Evolutionary conservation across 345 rosid genomes (phyloP).

Genomic region (Linum tenue): DNA sequence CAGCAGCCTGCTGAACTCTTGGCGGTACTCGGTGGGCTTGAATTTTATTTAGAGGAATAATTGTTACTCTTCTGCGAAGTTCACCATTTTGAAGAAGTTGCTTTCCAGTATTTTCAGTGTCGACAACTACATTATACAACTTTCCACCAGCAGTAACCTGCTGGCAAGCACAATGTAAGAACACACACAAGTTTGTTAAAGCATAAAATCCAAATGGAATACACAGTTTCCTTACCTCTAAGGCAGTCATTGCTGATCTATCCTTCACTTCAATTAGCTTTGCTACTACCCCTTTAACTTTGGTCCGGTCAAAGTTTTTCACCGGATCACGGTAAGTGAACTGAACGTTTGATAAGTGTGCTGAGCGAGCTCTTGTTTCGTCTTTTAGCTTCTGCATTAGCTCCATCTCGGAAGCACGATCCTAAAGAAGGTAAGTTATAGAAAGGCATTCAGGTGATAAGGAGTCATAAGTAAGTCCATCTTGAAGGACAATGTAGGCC

Average conservation of each 20-base stretch:
- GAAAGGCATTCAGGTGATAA: slow-evolving; percentile 4
- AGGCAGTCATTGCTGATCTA: slow-evolving; percentile 71
- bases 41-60: slow-evolving; percentile 88
- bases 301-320: slow-evolving; percentile 76
- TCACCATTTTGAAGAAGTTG: slow-evolving; percentile 91
- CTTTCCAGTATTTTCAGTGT: slow-evolving; percentile 85
- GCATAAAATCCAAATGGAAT: neutral
- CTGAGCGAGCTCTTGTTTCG: slow-evolving; percentile 58
- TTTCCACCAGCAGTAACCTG: slow-evolving; percentile 95
- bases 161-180: slow-evolving; percentile 16
- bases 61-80: slow-evolving; percentile 84
- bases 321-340: slow-evolving; percentile 77
- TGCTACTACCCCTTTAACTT: slow-evolving; percentile 96
- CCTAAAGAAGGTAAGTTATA: slow-evolving; percentile 31
- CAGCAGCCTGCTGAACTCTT: slow-evolving; percentile 69
- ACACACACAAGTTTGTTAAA: neutral
- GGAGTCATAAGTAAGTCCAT: slow-evolving; percentile 5
- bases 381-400: slow-evolving; percentile 69
- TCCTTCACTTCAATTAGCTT: slow-evolving; percentile 83
- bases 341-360: slow-evolving; percentile 71
- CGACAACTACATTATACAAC: slow-evolving; percentile 83
- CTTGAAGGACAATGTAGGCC: neutral
- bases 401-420: slow-evolving; percentile 59
- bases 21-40: slow-evolving; percentile 44
- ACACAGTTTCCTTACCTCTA: slow-evolving; percentile 51